Evolutionary conservation across 345 rosid species (phyloP).

Genomic region (Leavenworthia alabamica): DNA sequence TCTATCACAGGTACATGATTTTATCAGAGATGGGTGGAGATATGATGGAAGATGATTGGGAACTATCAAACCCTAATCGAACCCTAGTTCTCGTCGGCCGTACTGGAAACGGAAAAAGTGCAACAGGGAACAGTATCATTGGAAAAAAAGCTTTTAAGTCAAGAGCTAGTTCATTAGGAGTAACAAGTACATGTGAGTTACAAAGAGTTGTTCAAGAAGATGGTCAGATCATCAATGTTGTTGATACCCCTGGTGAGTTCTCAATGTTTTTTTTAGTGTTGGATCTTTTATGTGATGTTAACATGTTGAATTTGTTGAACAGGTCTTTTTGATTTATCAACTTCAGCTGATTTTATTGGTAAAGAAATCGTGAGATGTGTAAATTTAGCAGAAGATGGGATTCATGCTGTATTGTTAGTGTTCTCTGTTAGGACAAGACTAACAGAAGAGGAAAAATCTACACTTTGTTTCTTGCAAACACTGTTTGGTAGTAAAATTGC

Average conservation of each 20-base stretch:
- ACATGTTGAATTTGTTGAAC: neutral
- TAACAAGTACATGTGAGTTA: conserved; percentile 67
- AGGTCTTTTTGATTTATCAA: conserved; percentile 81
- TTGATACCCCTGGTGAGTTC: conserved; percentile 85
- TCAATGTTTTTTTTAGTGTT: neutral
- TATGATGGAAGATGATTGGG: conserved; percentile 77
- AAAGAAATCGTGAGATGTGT: conserved; percentile 82
- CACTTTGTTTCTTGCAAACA: conserved; percentile 58
- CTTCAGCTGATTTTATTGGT: conserved; percentile 55
- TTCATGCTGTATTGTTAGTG: conserved; percentile 71
- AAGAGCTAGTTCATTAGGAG: conserved; percentile 60
- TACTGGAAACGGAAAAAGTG: conserved; percentile 89
- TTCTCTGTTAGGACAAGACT: conserved; percentile 62
- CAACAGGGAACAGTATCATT: conserved; percentile 81
- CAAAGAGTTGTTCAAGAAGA: conserved; percentile 42
- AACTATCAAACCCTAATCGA: conserved; percentile 43
- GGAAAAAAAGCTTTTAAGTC: conserved; percentile 68
- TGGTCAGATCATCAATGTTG: conserved; percentile 72
- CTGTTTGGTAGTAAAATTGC: conserved; percentile 67
- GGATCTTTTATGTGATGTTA: neutral
- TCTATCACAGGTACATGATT: conserved; percentile 5
- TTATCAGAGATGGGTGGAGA: conserved; percentile 64
- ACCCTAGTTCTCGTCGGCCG: conserved; percentile 85
- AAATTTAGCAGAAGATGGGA: conserved; percentile 77
- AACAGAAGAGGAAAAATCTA: conserved; percentile 67